phyloP scores from a whole-genome alignment of 2,329 filamentous ascomycete genomes.

The Aspergillus carbonarius region DNA sequence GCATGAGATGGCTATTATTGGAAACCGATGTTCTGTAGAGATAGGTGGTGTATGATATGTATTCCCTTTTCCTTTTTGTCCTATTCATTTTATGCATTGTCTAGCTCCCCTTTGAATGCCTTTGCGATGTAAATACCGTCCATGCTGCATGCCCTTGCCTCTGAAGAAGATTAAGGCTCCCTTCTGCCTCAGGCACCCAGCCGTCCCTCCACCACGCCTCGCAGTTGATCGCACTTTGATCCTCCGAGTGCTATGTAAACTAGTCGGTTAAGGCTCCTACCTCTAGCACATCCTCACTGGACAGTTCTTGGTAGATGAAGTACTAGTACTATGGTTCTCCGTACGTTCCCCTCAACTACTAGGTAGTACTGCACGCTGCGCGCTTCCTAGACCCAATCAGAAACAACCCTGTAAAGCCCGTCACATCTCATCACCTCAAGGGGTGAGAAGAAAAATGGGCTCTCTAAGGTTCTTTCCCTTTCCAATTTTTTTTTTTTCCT shows the following conservation, averaged over 20 bases:
- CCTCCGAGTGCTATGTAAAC: neutral
- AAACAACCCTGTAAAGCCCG: neutral
- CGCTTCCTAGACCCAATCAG: conserved; percentile 5
- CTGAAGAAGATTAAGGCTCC: too few species aligned
- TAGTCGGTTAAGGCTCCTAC: neutral
- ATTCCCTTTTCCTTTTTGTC: too few species aligned
- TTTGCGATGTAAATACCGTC: too few species aligned
- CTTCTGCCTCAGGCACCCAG: neutral
- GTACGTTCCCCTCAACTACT: neutral
- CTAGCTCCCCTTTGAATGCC: too few species aligned
- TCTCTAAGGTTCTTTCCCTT: conserved; percentile 2
- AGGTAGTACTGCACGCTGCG: neutral
- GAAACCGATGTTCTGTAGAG: neutral
- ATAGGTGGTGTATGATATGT: neutral
- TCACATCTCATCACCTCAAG: neutral
- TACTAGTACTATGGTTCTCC: too few species aligned
- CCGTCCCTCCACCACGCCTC: neutral
- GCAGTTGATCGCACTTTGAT: neutral
- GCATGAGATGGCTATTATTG: neutral
- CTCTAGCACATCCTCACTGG: too few species aligned
- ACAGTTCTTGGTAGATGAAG: too few species aligned
- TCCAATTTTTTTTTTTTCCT: neutral
- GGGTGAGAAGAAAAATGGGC: neutral
- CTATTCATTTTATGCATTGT: too few species aligned
- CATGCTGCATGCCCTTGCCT: too few species aligned